These are phyloP conservation scores for Pythium pyrilobum DNA, from an alignment of 352 stramenopile genomes.

Conservation along the genomic window DNA sequence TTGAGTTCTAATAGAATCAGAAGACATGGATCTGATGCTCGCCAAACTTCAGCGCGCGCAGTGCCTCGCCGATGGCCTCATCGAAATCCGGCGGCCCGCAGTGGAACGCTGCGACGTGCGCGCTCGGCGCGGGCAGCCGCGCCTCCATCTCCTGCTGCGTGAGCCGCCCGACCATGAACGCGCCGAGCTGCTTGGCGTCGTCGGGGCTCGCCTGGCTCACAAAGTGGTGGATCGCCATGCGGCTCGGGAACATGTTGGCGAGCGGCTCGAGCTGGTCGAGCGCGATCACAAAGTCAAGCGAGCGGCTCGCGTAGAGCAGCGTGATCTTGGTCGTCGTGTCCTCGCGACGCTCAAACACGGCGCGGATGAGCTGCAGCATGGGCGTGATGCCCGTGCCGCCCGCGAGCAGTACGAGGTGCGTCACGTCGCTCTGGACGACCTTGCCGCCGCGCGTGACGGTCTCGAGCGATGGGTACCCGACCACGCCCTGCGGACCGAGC, in stretches of 20 bases:
- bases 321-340: constrained; percentile 57
- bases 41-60: constrained; percentile 43
- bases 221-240: constrained; percentile 65
- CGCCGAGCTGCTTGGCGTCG: constrained; percentile 42
- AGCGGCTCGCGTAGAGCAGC: constrained; percentile 71
- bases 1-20: constrained; percentile 10
- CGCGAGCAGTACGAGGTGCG: constrained; percentile 71
- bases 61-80: constrained; percentile 35
- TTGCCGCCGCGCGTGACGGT: constrained; percentile 45
- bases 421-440: constrained; percentile 28
- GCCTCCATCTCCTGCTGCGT: constrained; percentile 34
- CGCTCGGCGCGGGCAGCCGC: constrained; percentile 33
- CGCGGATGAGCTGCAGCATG: constrained; percentile 79
- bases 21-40: constrained; percentile 63
- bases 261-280: constrained; percentile 70
- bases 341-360: constrained; percentile 46
- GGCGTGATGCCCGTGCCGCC: constrained; percentile 75
- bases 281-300: constrained; percentile 62
- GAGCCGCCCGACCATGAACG: constrained; percentile 48
- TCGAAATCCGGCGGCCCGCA: constrained; percentile 75
- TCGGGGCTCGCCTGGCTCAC: constrained; percentile 37
- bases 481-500: constrained; percentile 54
- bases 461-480: constrained; percentile 54
- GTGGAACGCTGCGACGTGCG: constrained; percentile 56
- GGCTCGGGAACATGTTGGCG: constrained; percentile 67